These are phyloP conservation scores for Myrica gale DNA, from an alignment of 306 rosid genomes.

Conservation along the genomic window DNA sequence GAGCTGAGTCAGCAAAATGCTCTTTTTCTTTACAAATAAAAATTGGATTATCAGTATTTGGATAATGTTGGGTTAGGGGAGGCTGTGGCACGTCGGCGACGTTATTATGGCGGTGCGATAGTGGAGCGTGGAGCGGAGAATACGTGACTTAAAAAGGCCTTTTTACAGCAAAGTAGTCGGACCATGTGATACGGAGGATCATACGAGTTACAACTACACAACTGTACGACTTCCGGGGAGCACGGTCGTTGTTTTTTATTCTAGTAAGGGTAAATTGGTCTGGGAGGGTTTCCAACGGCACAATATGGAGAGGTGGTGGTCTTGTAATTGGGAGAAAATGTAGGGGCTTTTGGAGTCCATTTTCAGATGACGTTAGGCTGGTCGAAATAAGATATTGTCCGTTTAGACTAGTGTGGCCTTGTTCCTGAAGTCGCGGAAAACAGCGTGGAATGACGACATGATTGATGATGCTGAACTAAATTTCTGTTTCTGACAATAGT, in stretches of 20 bases:
- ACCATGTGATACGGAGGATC: conserved; percentile 1
- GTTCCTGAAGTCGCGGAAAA: conserved; percentile 30
- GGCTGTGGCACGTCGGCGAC: conserved; percentile 29
- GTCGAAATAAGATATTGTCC: too few species aligned
- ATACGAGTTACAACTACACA: neutral
- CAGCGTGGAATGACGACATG: neutral
- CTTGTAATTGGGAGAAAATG: neutral
- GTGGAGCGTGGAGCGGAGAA: conserved; percentile 6
- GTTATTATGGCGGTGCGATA: neutral
- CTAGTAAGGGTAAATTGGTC: too few species aligned
- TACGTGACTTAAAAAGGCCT: conserved; percentile 39
- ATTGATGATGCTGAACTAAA: neutral
- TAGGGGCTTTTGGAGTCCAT: too few species aligned
- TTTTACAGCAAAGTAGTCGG: conserved; percentile 25
- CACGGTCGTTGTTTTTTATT: neutral
- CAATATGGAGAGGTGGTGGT: too few species aligned
- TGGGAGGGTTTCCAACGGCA: too few species aligned
- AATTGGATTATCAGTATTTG: neutral
- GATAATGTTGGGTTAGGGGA: conserved; percentile 34
- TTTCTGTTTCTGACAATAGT: neutral
- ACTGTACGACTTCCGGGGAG: too few species aligned
- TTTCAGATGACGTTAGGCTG: too few species aligned
- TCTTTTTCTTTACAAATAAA: neutral
- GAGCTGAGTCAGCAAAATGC: conserved; percentile 32
- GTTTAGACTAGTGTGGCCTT: too few species aligned